Base-by-base conservation (phyloP, 1,284 basidiomycete genomes). In the Malassezia globosa region DNA sequence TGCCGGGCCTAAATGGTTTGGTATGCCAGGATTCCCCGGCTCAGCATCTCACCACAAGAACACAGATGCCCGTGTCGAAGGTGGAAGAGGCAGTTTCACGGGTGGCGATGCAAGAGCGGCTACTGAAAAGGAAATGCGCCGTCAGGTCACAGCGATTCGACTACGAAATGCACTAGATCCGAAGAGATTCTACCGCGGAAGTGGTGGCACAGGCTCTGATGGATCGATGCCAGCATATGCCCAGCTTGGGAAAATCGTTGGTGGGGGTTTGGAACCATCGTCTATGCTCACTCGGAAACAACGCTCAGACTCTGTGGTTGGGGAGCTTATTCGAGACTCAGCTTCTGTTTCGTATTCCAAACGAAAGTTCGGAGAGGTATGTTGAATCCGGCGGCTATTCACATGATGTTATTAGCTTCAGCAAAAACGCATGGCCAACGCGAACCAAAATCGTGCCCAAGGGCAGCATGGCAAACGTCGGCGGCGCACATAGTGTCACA, bases 81-180 rank as follows among this genome's bases (percentile, higher is more conserved):
- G 27, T 5, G 59, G 59, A 16, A 50, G 59, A 26, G 35, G 60
- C 14, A 58, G 51, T 34, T 54, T 42, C 23, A 63, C 55, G 5
- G 59, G 58, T 2, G 58, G 60, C 7, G 61, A 63, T 49, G 62
- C 66, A 16, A 51, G 66, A 3, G 54, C 56, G 3, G 52, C 60
- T 4, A 63, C 66, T 7, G 64, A 63, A 7, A 80, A 84, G 49
- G 66, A 68, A 51, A 77, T 96, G 57, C 78, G 88, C 64, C 82
- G 85, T 48, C 90, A 97, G 75, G 85, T 95, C 27, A 88, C 95
- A 72, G 87, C 92, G 1, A 76, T 96, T 43, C 81, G 87, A 19
- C 76, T 97, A 43, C 81, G 85, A 39, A 92, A 92, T 69, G 84
- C 89, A 48, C 78, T 97, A 27, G 92, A 97, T 67, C 90, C 92